phyloP scores from a whole-genome alignment of 805 yeast genomes.

The Ogataea nonfermentans region DNA sequence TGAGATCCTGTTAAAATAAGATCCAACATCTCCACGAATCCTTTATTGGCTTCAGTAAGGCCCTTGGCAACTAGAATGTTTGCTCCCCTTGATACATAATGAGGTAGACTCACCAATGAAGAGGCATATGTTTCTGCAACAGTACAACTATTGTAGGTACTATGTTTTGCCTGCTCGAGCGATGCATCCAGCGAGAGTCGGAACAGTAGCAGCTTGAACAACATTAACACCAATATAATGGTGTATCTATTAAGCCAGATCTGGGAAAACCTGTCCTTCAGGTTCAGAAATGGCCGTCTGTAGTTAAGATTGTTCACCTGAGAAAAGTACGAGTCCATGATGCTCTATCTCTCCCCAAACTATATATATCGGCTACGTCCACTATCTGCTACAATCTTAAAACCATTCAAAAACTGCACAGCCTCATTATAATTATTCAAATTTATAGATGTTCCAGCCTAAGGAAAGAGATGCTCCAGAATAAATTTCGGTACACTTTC shows the following conservation, averaged over 20 bases:
- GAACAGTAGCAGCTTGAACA: slow-evolving; percentile 62
- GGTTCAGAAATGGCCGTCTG: slow-evolving; percentile 42
- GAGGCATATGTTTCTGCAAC: slow-evolving; percentile 41
- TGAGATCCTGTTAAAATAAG: slow-evolving; percentile 56
- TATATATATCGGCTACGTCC: slow-evolving; percentile 3
- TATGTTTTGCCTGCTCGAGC: slow-evolving; percentile 38
- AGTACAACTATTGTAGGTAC: slow-evolving; percentile 45
- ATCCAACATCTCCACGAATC: slow-evolving; percentile 42
- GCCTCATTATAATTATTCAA: slow-evolving; percentile 24
- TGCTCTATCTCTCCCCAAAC: neutral
- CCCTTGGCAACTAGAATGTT: slow-evolving; percentile 49
- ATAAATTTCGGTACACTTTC: slow-evolving; percentile 45
- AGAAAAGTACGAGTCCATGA: slow-evolving; percentile 7
- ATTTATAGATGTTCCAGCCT: slow-evolving; percentile 72
- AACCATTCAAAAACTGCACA: slow-evolving; percentile 11
- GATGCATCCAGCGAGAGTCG: slow-evolving; percentile 43
- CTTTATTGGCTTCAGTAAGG: slow-evolving; percentile 48
- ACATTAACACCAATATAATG: slow-evolving; percentile 49
- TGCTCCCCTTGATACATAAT: slow-evolving; percentile 52
- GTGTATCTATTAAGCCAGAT: slow-evolving; percentile 67
- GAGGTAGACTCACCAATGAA: slow-evolving; percentile 47
- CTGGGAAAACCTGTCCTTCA: slow-evolving; percentile 59
- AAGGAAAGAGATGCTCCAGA: slow-evolving; percentile 43
- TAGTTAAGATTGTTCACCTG: slow-evolving; percentile 14
- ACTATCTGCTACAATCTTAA: slow-evolving; percentile 9